Evolutionary conservation across 805 yeast genomes (phyloP).

Genomic region (Ogataea wickerhamii): DNA sequence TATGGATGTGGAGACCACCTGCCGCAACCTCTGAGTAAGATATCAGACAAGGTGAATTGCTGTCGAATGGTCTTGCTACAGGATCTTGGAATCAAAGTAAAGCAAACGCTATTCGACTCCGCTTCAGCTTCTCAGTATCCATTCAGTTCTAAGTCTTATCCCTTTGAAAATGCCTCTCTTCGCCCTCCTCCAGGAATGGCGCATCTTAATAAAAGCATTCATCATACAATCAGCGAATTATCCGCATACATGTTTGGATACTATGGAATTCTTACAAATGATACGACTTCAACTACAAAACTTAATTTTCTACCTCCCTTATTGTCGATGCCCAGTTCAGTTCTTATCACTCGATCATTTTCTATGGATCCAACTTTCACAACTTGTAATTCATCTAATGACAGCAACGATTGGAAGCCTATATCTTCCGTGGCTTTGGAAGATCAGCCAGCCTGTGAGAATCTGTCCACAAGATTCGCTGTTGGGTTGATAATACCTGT

Average conservation of each 20-base stretch:
- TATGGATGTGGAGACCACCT: slow-evolving; percentile 36
- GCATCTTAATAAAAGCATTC: slow-evolving; percentile 28
- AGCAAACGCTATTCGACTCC: slow-evolving; percentile 49
- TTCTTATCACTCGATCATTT: slow-evolving; percentile 45
- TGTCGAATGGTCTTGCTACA: slow-evolving; percentile 47
- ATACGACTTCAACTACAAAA: slow-evolving; percentile 41
- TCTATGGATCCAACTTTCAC: slow-evolving; percentile 27
- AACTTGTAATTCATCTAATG: slow-evolving; percentile 6
- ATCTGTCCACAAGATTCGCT: slow-evolving; percentile 36
- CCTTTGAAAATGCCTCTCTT: slow-evolving; percentile 3
- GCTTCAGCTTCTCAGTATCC: slow-evolving; percentile 19
- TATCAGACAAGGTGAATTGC: slow-evolving; percentile 22
- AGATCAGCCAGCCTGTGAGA: slow-evolving; percentile 17
- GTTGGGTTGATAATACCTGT: slow-evolving; percentile 49
- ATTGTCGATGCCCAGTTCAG: slow-evolving; percentile 36
- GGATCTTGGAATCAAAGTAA: slow-evolving; percentile 47
- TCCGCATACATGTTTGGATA: slow-evolving; percentile 55
- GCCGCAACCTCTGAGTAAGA: slow-evolving; percentile 17
- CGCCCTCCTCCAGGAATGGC: slow-evolving; percentile 1
- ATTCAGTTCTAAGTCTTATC: not conserved
- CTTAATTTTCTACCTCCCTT: slow-evolving; percentile 45
- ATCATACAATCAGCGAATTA: slow-evolving; percentile 43
- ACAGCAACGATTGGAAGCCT: slow-evolving; percentile 39
- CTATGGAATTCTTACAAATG: slow-evolving; percentile 47
- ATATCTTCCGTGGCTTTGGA: slow-evolving; percentile 36